Conservation (phyloP, 169 alveolate genomes). For the Plasmodium coatneyi region DNA sequence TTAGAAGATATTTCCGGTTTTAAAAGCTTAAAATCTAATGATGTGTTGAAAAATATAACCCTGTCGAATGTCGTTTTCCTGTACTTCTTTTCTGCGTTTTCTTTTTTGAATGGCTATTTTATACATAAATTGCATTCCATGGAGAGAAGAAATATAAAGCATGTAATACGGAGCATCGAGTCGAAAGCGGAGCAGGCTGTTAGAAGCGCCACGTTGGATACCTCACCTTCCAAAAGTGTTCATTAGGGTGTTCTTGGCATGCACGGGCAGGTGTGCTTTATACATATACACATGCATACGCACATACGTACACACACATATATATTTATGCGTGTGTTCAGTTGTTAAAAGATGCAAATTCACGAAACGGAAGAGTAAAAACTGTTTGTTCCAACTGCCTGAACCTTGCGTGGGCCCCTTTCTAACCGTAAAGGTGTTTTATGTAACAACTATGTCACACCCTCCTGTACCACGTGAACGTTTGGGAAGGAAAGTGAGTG, state of each 20-base stretch:
- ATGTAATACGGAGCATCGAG: conserved; percentile 62
- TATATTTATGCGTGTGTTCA: background rate
- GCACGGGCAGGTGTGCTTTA: background rate
- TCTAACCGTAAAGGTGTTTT: background rate
- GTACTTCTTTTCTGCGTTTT: conserved; percentile 46
- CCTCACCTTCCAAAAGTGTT: conserved; percentile 1
- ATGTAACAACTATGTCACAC: background rate
- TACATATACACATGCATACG: background rate
- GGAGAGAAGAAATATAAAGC: conserved; percentile 57
- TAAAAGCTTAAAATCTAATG: conserved; percentile 45
- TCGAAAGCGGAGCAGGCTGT: conserved; percentile 24
- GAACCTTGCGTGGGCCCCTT: background rate
- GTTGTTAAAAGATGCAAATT: background rate
- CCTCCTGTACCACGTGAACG: background rate
- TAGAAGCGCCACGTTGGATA: background rate
- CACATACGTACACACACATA: background rate
- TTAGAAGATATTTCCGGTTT: conserved; percentile 51
- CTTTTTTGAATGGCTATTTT: conserved; percentile 58
- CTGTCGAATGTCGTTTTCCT: conserved; percentile 63
- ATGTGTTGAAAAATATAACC: conserved; percentile 63
- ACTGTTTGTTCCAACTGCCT: background rate
- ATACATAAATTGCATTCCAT: conserved; percentile 57
- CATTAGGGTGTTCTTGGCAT: background rate
- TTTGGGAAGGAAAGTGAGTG: background rate
- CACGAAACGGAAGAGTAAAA: conserved; percentile 4